A percentile compares a stretch with the other conserved stretches of the same genome.
These are phyloP conservation scores for Hippophae rhamnoides DNA, from an alignment of 306 rosid species.

Conservation along the genomic window DNA sequence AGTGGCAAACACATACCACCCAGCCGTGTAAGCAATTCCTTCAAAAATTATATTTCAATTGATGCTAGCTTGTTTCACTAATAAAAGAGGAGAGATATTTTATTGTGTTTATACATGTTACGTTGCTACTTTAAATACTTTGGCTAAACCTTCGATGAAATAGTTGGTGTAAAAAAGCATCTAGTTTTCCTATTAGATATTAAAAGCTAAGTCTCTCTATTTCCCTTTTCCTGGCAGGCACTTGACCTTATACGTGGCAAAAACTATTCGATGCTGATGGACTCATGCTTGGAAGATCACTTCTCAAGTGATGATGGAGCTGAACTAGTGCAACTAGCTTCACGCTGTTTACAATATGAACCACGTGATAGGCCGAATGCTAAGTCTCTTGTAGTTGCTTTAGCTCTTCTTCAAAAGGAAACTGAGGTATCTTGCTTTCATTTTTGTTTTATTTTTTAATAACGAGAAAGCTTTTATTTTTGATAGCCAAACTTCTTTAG, in stretches of 20 bases:
- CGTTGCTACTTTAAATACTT: too few species aligned
- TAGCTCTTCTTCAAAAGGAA: constrained; percentile 78
- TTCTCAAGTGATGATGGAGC: constrained; percentile 84
- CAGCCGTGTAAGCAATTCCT: constrained; percentile 49
- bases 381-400: constrained; percentile 69
- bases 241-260: constrained; percentile 84
- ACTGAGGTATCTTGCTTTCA: constrained; percentile 35
- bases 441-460: too few species aligned
- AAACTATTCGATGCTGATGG: constrained; percentile 67
- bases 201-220: constrained; percentile 4
- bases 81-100: too few species aligned
- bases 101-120: too few species aligned
- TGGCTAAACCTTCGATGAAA: too few species aligned
- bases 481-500: background rate
- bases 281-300: constrained; percentile 83
- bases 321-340: constrained; percentile 73
- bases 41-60: constrained; percentile 12
- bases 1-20: constrained; percentile 97
- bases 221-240: constrained; percentile 44
- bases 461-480: too few species aligned
- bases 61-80: constrained; percentile 8
- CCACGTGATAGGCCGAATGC: constrained; percentile 95
- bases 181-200: background rate
- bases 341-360: constrained; percentile 82
- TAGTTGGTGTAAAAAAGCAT: too few species aligned